Evolutionary conservation across 1,284 basidiomycete genomes (phyloP).

Genomic region (Spongispora temasekensis): DNA sequence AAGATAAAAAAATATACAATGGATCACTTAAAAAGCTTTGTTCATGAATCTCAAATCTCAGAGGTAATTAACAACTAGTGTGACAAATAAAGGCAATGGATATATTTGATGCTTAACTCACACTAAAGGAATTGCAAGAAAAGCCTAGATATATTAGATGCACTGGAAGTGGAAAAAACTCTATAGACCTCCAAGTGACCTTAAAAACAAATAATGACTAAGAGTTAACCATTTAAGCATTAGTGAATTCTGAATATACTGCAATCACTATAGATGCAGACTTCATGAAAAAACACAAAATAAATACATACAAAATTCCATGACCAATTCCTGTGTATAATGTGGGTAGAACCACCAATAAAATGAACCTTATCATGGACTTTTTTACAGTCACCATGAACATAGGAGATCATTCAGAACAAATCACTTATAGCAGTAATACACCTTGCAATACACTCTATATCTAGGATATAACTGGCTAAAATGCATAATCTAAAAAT

Average conservation of each 20-base stretch:
- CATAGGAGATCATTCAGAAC: neutral
- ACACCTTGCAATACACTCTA: neutral
- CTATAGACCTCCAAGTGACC: neutral
- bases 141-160: neutral
- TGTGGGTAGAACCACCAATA: neutral
- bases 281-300: neutral
- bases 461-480: neutral
- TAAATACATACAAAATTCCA: neutral
- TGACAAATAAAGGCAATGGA: neutral
- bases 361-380: neutral
- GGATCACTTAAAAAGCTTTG: neutral
- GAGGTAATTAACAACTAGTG: fast-evolving
- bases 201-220: neutral
- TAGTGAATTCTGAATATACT: neutral
- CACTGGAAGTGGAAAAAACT: neutral
- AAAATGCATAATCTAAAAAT: neutral
- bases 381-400: neutral
- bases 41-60: fast-evolving
- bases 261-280: neutral
- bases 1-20: neutral
- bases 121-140: neutral
- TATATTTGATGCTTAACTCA: neutral
- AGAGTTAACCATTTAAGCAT: neutral
- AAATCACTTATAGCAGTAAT: neutral
- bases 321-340: neutral